phyloP scores from a whole-genome alignment of 1,284 basidiomycete genomes.

The Ganoderma resinaceum region DNA sequence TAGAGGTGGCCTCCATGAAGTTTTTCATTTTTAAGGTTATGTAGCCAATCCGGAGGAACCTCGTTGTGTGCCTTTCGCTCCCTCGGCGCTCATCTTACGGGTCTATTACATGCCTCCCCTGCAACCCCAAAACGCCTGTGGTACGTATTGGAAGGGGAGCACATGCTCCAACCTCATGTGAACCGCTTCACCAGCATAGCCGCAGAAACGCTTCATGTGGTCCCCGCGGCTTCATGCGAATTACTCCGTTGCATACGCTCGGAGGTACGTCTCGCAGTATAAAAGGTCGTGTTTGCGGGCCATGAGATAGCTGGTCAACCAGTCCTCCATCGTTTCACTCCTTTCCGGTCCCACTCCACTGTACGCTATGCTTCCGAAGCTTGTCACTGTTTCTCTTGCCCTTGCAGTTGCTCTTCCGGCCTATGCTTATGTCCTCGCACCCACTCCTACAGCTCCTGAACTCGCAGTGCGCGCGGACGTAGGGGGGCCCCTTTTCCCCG shows the following conservation, averaged over 20 bases:
- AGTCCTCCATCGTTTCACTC: neutral
- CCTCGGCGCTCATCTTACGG: neutral
- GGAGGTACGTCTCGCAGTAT: constrained; percentile 7
- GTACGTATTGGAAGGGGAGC: neutral
- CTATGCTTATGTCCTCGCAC: constrained; percentile 11
- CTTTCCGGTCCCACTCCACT: neutral
- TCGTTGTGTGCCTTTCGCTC: neutral
- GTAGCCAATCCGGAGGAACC: neutral
- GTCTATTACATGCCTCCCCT: constrained; percentile 4
- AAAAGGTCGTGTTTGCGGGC: constrained; percentile 11
- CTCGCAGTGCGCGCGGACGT: constrained; percentile 18
- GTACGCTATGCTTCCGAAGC: constrained; percentile 15
- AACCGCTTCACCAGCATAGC: neutral
- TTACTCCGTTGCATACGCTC: neutral
- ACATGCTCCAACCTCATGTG: constrained; percentile 18
- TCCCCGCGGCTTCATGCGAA: constrained; percentile 6
- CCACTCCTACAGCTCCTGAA: constrained; percentile 10
- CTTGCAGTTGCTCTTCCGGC: constrained; percentile 12
- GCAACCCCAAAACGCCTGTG: constrained; percentile 7
- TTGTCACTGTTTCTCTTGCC: constrained; percentile 13
- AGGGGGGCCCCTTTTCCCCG: constrained; percentile 50
- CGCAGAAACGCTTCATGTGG: constrained; percentile 12
- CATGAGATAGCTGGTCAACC: constrained; percentile 5
- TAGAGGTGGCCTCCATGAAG: neutral
- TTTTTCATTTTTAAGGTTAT: neutral